These are phyloP conservation scores for Mrakia hoshinonis DNA, from an alignment of 768 basidiomycete genomes.

Conservation along the genomic window DNA sequence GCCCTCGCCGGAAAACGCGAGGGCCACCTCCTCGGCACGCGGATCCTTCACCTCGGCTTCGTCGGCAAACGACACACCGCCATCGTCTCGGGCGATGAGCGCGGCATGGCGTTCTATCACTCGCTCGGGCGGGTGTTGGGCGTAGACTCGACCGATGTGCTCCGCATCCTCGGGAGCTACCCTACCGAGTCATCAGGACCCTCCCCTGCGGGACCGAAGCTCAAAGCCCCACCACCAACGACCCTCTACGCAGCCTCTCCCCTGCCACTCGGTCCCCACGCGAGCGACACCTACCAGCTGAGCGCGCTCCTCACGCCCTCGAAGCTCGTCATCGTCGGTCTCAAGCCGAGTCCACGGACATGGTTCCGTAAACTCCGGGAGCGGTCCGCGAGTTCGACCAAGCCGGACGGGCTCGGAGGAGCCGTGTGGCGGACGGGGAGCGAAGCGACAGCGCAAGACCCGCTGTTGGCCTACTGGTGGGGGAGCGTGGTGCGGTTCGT, in stretches of 20 bases:
- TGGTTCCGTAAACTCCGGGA: slow-evolving; percentile 51
- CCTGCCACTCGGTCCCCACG: slow-evolving; percentile 50
- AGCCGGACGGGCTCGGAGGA: slow-evolving; percentile 31
- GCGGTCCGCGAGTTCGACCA: slow-evolving; percentile 28
- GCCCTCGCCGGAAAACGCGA: slow-evolving; percentile 71
- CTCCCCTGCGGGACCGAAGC: slow-evolving; percentile 38
- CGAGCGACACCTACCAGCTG: slow-evolving; percentile 69
- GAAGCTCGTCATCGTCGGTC: slow-evolving; percentile 84
- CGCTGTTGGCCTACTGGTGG: slow-evolving; percentile 79
- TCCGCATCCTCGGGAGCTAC: slow-evolving; percentile 88
- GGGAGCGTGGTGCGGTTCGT: slow-evolving; percentile 59
- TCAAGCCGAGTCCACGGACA: slow-evolving; percentile 84
- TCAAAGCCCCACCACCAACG: slow-evolving; percentile 39
- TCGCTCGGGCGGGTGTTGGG: slow-evolving; percentile 88
- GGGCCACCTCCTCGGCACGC: slow-evolving; percentile 71
- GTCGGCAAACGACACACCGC: slow-evolving; percentile 88
- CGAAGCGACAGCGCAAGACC: slow-evolving; percentile 39
- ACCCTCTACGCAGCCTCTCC: slow-evolving; percentile 70
- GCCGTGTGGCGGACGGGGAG: slow-evolving; percentile 46
- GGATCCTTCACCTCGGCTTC: slow-evolving; percentile 69
- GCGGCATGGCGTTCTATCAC: slow-evolving; percentile 89
- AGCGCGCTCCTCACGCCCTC: slow-evolving; percentile 78
- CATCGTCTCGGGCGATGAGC: slow-evolving; percentile 78
- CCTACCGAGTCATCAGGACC: slow-evolving; percentile 48
- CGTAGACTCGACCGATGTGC: slow-evolving; percentile 85